Percentiles rank a stretch among this genome's conserved stretches.
Evolutionary conservation across 2,329 filamentous ascomycete species (phyloP).

Genomic region (Phyllosticta citriasiana): DNA sequence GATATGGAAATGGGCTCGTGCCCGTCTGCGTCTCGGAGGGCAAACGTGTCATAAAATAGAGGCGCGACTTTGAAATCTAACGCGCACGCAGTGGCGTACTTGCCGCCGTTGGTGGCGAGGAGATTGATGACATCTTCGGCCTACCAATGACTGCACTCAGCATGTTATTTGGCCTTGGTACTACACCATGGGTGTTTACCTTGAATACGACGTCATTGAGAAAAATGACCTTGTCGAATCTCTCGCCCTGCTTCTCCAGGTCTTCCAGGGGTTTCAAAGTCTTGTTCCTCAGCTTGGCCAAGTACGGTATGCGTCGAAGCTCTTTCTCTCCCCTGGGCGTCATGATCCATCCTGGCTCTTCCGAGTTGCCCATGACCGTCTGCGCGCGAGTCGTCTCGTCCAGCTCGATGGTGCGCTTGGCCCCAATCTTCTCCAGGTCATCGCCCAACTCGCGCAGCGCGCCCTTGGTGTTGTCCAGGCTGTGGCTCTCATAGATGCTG

Average conservation of each 20-base stretch:
- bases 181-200: slow-evolving; percentile 26
- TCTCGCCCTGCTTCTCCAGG: slow-evolving; percentile 37
- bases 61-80: slow-evolving; percentile 49
- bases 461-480: slow-evolving; percentile 57
- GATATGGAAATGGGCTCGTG: slow-evolving; percentile 42
- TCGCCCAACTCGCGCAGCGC: slow-evolving; percentile 48
- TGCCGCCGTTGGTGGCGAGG: slow-evolving; percentile 46
- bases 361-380: slow-evolving; percentile 15
- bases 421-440: slow-evolving; percentile 42
- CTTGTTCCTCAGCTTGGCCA: slow-evolving; percentile 54
- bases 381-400: slow-evolving; percentile 51
- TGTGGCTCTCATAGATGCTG: slow-evolving; percentile 58
- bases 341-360: slow-evolving; percentile 53
- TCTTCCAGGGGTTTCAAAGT: slow-evolving; percentile 50
- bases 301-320: slow-evolving; percentile 57
- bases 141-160: slow-evolving; percentile 20
- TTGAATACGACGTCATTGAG: slow-evolving; percentile 55
- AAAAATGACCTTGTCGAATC: slow-evolving; percentile 51
- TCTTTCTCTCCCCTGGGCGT: slow-evolving; percentile 44
- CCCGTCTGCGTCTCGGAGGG: slow-evolving; percentile 44
- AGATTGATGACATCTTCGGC: slow-evolving; percentile 46
- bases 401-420: slow-evolving; percentile 46
- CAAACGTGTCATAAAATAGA: slow-evolving; percentile 53
- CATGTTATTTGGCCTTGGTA: not conserved
- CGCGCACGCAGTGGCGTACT: slow-evolving; percentile 53